Conservation (phyloP, 164 flowering plant species). For the Echeveria elegans region DNA sequence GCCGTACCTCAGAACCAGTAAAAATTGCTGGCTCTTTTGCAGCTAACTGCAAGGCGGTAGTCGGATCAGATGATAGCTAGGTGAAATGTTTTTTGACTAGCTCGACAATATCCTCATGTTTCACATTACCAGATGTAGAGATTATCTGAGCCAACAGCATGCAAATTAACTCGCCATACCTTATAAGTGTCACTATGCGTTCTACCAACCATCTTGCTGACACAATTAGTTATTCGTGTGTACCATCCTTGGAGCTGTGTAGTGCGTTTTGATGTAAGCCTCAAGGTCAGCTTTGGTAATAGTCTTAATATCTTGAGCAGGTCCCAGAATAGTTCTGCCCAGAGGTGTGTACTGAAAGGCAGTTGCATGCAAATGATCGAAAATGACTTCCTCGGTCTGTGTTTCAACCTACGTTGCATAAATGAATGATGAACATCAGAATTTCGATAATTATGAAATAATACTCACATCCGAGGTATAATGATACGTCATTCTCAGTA, state of each 20-base stretch:
- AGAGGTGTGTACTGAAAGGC: slow-evolving; percentile 92
- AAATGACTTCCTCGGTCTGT: slow-evolving; percentile 85
- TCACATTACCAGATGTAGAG: slow-evolving; percentile 88
- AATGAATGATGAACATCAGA: not conserved
- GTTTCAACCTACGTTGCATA: slow-evolving; percentile 58
- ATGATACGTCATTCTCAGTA: not conserved
- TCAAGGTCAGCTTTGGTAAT: slow-evolving; percentile 64
- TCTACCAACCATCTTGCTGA: not conserved
- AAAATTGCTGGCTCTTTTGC: slow-evolving; percentile 67
- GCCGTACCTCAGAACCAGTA: slow-evolving; percentile 93
- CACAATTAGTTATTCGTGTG: not conserved
- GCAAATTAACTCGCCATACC: not conserved
- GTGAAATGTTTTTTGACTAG: slow-evolving; percentile 75
- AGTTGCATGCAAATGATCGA: slow-evolving; percentile 97
- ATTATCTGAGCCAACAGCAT: slow-evolving; percentile 46
- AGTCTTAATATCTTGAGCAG: slow-evolving; percentile 70
- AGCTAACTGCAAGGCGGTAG: slow-evolving; percentile 70
- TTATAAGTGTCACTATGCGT: not conserved
- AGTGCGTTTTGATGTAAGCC: slow-evolving; percentile 76
- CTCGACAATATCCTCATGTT: slow-evolving; percentile 88
- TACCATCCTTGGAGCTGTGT: slow-evolving; percentile 93
- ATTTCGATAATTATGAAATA: not conserved
- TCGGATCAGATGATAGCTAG: slow-evolving; percentile 67
- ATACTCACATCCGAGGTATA: not conserved
- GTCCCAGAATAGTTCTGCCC: slow-evolving; percentile 92